Conservation (phyloP, 1,284 basidiomycete species). For the Pyrrhoderma noxium region DNA sequence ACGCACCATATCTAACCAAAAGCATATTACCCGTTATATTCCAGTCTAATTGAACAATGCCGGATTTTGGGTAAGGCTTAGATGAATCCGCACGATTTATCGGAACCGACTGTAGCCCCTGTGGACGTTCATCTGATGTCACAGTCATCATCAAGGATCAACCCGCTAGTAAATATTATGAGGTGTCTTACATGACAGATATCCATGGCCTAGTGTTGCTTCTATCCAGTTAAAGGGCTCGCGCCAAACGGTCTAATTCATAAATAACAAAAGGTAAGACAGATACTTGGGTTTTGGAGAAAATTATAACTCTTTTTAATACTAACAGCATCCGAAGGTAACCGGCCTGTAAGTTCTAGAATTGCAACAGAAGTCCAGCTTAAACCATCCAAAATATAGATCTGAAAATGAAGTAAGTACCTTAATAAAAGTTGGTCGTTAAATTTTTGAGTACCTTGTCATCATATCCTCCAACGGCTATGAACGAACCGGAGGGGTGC, state of each 20-base stretch:
- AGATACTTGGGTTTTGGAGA: too few species aligned
- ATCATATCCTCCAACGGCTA: constrained; percentile 78
- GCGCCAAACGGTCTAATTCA: constrained; percentile 74
- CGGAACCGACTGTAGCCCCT: constrained; percentile 46
- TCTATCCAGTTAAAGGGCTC: constrained; percentile 78
- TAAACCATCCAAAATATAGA: constrained; percentile 70
- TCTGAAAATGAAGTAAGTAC: constrained; percentile 31
- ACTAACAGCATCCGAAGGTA: constrained; percentile 37
- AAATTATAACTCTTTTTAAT: neutral
- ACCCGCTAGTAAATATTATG: neutral
- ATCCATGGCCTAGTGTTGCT: constrained; percentile 70
- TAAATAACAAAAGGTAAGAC: neutral
- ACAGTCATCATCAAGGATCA: neutral
- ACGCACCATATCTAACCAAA: constrained; percentile 55
- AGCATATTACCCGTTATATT: constrained; percentile 67
- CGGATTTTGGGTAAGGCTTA: constrained; percentile 56
- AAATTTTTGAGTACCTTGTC: constrained; percentile 49
- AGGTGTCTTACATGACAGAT: constrained; percentile 62
- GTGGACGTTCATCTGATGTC: constrained; percentile 54
- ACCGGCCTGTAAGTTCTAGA: constrained; percentile 51
- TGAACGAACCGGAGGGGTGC: constrained; percentile 76
- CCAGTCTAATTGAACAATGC: constrained; percentile 67
- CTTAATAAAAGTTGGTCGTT: neutral
- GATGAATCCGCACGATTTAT: constrained; percentile 44
- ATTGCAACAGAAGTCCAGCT: constrained; percentile 70